phyloP scores from a whole-genome alignment of 495 filamentous ascomycete species.

The Penicillium turbatum region DNA sequence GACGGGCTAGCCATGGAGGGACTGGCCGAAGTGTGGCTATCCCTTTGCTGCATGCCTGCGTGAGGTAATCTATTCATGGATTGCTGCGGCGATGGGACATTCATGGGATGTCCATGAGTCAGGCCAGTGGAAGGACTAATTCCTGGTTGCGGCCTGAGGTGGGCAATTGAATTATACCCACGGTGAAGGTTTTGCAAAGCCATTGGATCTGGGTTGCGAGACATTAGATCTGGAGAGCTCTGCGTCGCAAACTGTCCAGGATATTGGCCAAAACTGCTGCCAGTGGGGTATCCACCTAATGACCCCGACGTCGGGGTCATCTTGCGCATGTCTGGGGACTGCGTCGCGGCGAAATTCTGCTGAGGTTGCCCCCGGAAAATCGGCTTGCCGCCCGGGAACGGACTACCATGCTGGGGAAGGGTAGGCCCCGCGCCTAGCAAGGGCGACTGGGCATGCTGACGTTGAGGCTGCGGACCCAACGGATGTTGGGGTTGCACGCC shows the following conservation, averaged over 20 bases:
- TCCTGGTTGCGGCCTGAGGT: constrained; percentile 25
- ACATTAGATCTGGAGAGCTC: constrained; percentile 33
- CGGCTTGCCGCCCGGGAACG: constrained; percentile 24
- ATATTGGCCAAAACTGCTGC: constrained; percentile 29
- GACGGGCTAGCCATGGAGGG: constrained; percentile 28
- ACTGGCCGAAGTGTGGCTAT: constrained; percentile 25
- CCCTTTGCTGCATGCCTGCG: constrained; percentile 27
- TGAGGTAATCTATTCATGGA: constrained; percentile 34
- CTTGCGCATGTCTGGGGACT: constrained; percentile 39
- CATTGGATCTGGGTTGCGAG: constrained; percentile 31
- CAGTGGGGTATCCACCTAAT: constrained; percentile 32
- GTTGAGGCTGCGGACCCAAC: constrained; percentile 17
- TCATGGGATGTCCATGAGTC: constrained; percentile 30
- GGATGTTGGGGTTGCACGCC: constrained; percentile 16
- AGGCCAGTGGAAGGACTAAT: constrained; percentile 32
- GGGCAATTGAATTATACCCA: constrained; percentile 34
- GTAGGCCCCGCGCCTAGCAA: constrained; percentile 27
- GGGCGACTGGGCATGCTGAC: constrained; percentile 32
- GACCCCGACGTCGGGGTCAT: constrained; percentile 37
- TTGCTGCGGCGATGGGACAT: constrained; percentile 37
- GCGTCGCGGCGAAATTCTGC: constrained; percentile 23
- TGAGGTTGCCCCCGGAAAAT: constrained; percentile 30
- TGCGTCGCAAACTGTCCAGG: constrained; percentile 34
- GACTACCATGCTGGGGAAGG: constrained; percentile 30
- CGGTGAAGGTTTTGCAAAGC: constrained; percentile 35